Base-by-base conservation (phyloP, 495 filamentous ascomycete species). In the Aspergillus ostianus region DNA sequence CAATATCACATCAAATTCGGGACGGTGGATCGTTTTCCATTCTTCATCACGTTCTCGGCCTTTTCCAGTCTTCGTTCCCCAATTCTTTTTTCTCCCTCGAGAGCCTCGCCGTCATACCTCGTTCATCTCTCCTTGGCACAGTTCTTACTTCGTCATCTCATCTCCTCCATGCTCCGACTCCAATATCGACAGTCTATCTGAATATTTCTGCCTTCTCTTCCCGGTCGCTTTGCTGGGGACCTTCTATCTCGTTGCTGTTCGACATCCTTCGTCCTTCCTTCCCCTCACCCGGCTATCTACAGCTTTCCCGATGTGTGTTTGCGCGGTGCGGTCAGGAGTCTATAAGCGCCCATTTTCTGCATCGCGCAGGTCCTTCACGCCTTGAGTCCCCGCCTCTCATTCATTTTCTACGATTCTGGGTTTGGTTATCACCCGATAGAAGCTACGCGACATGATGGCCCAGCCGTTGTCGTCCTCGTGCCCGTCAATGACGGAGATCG, bases 401-500 rank as follows among this genome's bases (percentile, higher is more conserved):
- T n/a, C 15, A 6, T 47, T 21, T 10, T 36, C 6, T 29, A 21
- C 55, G 2, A 58, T 20, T 23, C 27, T 21, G 26, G n/a, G 13
- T 45, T 20, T 12, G 9, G 20, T 27, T 30, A 20, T 50, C 41
- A 23, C 18, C 41, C 46, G 36, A 51, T 9, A n/a, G 30, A 30
- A 50, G 36, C 27, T 23, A 6, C 44, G 47, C 58, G 41, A 20
- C 47, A 68, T 45, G 36, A 76, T 73, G 72, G 67, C 57, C 64
- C 61, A 62, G 51, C 57, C 64, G 45, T 55, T 72, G 9, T 46
- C 64, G 36, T 63, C 58, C 19, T 51, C 61, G 0, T 60, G 52
- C 56, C 70, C 71, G 56, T 64, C 67, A 26, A 21, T 56, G 46
- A 48, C 64, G 50, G 69, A 70, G 62, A 66, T 61, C 36, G 55